These are phyloP conservation scores for Saccharomyces mikatae DNA, from an alignment of 805 yeast species.

Conservation along the genomic window DNA sequence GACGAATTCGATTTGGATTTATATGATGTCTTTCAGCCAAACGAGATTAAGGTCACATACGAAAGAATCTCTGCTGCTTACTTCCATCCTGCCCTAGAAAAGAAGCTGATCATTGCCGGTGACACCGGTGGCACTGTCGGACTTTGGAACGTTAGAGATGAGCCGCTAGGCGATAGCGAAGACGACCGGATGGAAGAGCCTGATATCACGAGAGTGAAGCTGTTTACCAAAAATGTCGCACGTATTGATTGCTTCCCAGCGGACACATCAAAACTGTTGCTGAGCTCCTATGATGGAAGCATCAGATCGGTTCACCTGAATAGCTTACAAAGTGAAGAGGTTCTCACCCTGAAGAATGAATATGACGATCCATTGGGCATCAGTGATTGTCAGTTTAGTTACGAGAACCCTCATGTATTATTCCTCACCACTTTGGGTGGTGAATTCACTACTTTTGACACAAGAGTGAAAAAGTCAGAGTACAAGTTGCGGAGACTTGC, in stretches of 20 bases:
- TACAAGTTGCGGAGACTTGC: conserved; percentile 51
- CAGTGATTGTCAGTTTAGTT: conserved; percentile 59
- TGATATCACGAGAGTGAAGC: conserved; percentile 54
- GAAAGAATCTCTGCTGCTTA: conserved; percentile 66
- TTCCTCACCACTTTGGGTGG: conserved; percentile 77
- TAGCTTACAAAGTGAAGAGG: conserved; percentile 51
- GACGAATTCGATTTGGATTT: conserved; percentile 43
- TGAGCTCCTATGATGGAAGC: conserved; percentile 84
- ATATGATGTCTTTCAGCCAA: conserved; percentile 53
- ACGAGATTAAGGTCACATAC: conserved; percentile 57
- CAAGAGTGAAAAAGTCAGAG: conserved; percentile 36
- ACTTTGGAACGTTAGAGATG: conserved; percentile 62
- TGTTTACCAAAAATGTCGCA: conserved; percentile 71
- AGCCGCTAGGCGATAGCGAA: conserved; percentile 21
- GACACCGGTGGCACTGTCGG: conserved; percentile 86
- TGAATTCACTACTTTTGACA: conserved; percentile 65
- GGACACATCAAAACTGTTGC: conserved; percentile 47
- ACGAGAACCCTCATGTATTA: conserved; percentile 43
- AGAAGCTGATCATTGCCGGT: conserved; percentile 70
- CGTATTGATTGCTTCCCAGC: conserved; percentile 47
- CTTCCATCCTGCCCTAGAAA: conserved; percentile 66
- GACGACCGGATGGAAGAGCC: conserved; percentile 37
- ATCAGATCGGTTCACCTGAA: conserved; percentile 63
- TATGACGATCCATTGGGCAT: conserved; percentile 55
- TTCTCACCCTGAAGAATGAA: conserved; percentile 48